A percentile compares a stretch with the other conserved stretches of the same genome.
phyloP scores from a whole-genome alignment of 441 rosid species.

The Pelargonium hybrid region DNA sequence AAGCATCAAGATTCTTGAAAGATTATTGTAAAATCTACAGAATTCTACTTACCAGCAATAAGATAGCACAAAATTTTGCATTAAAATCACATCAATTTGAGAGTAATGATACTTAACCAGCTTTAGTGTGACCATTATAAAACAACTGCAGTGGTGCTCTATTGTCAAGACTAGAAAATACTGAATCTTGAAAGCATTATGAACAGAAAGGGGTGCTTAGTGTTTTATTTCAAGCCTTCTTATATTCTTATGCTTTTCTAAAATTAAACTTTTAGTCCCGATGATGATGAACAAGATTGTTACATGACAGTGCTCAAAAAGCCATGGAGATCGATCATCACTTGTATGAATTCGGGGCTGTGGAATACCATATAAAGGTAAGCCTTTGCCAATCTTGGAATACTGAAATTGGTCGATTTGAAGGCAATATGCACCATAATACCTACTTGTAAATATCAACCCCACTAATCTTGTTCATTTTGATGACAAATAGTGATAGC shows the following conservation, averaged over 20 bases:
- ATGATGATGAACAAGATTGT: neutral
- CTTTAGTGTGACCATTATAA: neutral
- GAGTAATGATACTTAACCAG: neutral
- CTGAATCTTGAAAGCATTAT: neutral
- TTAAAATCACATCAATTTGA: neutral
- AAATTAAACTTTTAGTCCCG: too few species aligned
- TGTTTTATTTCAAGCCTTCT: neutral
- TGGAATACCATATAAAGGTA: constrained; percentile 74
- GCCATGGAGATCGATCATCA: constrained; percentile 62
- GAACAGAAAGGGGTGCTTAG: neutral
- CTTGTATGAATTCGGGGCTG: constrained; percentile 69
- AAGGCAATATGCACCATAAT: neutral
- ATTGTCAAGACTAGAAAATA: neutral
- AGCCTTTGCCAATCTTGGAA: constrained; percentile 1
- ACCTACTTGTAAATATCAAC: too few species aligned
- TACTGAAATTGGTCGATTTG: neutral
- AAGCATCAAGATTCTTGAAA: neutral
- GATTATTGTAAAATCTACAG: neutral
- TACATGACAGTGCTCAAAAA: constrained; percentile 45
- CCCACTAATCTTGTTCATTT: too few species aligned
- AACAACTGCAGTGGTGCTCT: neutral
- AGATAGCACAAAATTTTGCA: neutral
- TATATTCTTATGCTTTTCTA: too few species aligned
- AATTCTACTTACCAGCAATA: neutral
- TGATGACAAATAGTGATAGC: too few species aligned